These are phyloP conservation scores for Verruconis gallopava DNA, from an alignment of 2,329 filamentous ascomycete genomes.

Conservation along the genomic window DNA sequence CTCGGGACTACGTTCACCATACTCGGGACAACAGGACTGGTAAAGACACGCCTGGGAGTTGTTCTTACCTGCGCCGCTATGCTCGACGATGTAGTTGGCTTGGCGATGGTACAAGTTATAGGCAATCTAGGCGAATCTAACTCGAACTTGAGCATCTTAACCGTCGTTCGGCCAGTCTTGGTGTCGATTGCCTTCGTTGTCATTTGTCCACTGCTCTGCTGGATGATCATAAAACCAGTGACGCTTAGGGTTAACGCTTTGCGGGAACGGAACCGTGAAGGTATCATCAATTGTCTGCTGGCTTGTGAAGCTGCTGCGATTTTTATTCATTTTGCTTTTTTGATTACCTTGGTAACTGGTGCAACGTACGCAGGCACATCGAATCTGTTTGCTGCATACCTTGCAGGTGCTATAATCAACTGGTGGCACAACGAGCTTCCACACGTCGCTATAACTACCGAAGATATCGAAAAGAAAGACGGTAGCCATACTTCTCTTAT, in stretches of 20 bases:
- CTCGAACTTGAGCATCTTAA: constrained; percentile 24
- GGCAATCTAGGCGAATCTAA: constrained; percentile 42
- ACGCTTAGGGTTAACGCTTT: constrained; percentile 24
- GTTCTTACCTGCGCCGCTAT: constrained; percentile 63
- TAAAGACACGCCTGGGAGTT: constrained; percentile 42
- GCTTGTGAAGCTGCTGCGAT: constrained; percentile 26
- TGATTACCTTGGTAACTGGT: constrained; percentile 37
- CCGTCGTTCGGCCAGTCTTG: constrained; percentile 37
- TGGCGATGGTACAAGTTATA: constrained; percentile 68
- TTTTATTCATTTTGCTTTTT: constrained; percentile 34
- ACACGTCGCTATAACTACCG: constrained; percentile 12
- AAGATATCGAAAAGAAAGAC: neutral
- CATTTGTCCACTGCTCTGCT: constrained; percentile 34
- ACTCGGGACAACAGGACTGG: constrained; percentile 43
- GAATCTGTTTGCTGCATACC: constrained; percentile 48
- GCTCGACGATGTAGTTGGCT: constrained; percentile 67
- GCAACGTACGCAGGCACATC: constrained; percentile 51
- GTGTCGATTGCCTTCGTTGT: constrained; percentile 42
- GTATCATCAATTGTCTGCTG: constrained; percentile 18
- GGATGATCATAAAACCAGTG: constrained; percentile 31
- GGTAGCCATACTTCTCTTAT: no score
- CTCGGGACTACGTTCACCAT: constrained; percentile 59
- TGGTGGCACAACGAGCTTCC: constrained; percentile 43
- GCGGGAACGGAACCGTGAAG: constrained; percentile 16
- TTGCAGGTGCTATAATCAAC: constrained; percentile 42